Percentiles rank a stretch among this genome's conserved stretches.
phyloP scores from a whole-genome alignment of 352 stramenopile genomes.

The Globisporangium rhizosaccharum region DNA sequence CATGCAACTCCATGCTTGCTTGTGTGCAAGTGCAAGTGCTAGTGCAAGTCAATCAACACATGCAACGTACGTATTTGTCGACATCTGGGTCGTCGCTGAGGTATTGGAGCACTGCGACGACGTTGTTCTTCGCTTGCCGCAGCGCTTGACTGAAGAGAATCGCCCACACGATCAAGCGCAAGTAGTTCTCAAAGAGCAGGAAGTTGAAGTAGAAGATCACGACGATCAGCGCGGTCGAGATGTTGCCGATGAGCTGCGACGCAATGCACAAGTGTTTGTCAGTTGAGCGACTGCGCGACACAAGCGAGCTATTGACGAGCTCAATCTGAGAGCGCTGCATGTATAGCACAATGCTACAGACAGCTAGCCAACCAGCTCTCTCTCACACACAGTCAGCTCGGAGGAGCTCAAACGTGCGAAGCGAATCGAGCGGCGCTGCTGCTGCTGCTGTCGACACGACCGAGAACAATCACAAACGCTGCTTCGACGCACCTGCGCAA shows the following conservation, averaged over 20 bases:
- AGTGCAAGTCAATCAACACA: not conserved
- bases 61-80: conserved; percentile 46
- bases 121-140: conserved; percentile 82
- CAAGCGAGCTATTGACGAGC: too few relatives aligned
- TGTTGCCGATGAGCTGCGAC: conserved; percentile 75
- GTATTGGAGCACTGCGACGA: conserved; percentile 75
- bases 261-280: not conserved
- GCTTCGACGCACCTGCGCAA: conserved; percentile 51
- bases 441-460: not conserved
- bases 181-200: conserved; percentile 86
- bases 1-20: not conserved
- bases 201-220: conserved; percentile 89
- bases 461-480: conserved; percentile 3
- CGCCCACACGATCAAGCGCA: conserved; percentile 83
- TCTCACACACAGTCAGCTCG: too few relatives aligned
- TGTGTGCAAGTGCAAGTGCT: not conserved
- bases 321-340: too few relatives aligned
- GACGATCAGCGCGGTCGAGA: conserved; percentile 82
- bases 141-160: conserved; percentile 84
- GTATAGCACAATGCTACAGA: too few relatives aligned
- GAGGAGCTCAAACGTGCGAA: too few relatives aligned
- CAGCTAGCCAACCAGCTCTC: too few relatives aligned
- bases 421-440: not conserved
- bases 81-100: conserved; percentile 80
- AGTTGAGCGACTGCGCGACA: not conserved